Evolutionary conservation across 225 moss, liverwort and hornwort species (phyloP), one percentile per base, ranked within the genome.

Genomic region (Climacium dendroides): DNA sequence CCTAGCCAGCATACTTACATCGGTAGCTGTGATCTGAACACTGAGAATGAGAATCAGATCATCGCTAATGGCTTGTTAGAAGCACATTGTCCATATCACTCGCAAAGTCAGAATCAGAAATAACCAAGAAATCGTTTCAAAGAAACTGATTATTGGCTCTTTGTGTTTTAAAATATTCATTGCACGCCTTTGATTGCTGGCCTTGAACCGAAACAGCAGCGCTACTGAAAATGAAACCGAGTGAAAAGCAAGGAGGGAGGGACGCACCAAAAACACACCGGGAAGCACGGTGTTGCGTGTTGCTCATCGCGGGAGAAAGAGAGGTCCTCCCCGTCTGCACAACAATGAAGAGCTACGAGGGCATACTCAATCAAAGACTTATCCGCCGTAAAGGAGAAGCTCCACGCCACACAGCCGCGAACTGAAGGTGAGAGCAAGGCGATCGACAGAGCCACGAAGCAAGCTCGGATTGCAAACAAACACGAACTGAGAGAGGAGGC

Each of bases 251-350:
- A 11, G 59, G 86, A 43, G 52, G 59, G 52, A 78, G 37, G 29
- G 34, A 92, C 92, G 78, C 83, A 95, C 96, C 95, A 83, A 99
- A 99, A 87, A 99, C 98, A 89, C 98, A 99, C 90, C 98, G 97
- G 87, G 97, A 97, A 79, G 98, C 96, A 90, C 97, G 97, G 93
- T 96, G 95, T 92, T 97, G 98, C 85, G 93, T 95, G 94, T 93
- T 96, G 95, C 96, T 99, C 98, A 99, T 97, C 72, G 94, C 90
- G 90, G 90, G 79, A 87, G 91, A 83, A 53, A 39, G 69, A 78
- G 29, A 87, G 41, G 34, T 45, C 37, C 74, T 82, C 84, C 90
- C 89, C 81, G 78, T 82, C 73, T 71, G 52, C 48, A 71, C 78
- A 79, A 71, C 84, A 41, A 39, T 39, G 25, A 30, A 48, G 52